These are phyloP conservation scores for Metschnikowia baotianmanensis DNA, from an alignment of 805 yeast species.

Conservation along the genomic window DNA sequence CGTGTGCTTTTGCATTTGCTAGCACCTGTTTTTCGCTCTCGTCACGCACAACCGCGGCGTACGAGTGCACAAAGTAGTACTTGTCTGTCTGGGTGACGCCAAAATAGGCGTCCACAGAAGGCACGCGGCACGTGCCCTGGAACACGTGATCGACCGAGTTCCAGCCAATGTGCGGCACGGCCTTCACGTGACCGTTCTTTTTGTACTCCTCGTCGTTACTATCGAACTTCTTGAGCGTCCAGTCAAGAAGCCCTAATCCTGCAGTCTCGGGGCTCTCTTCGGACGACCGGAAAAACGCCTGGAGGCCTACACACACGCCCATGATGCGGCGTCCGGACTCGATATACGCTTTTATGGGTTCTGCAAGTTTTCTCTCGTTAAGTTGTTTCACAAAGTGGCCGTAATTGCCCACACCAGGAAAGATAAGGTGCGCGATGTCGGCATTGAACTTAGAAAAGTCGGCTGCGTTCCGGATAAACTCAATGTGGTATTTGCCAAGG, in stretches of 20 bases:
- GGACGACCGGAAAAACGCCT: slow-evolving; percentile 72
- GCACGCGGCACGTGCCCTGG: slow-evolving; percentile 23
- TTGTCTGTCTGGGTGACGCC: slow-evolving; percentile 65
- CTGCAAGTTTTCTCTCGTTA: slow-evolving; percentile 55
- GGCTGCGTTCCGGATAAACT: slow-evolving; percentile 54
- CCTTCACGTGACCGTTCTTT: slow-evolving; percentile 45
- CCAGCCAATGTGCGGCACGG: slow-evolving; percentile 99
- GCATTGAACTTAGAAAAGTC: slow-evolving; percentile 46
- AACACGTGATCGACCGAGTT: slow-evolving; percentile 46
- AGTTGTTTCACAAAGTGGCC: slow-evolving; percentile 87
- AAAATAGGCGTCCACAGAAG: slow-evolving; percentile 41
- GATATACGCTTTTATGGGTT: slow-evolving; percentile 66
- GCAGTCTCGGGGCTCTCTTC: slow-evolving; percentile 62
- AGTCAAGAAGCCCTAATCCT: slow-evolving; percentile 48
- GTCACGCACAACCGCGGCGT: slow-evolving; percentile 65
- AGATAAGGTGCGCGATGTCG: slow-evolving; percentile 56
- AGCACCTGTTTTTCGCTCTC: slow-evolving; percentile 24
- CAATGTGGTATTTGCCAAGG: slow-evolving; percentile 65
- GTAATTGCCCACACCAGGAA: slow-evolving; percentile 97
- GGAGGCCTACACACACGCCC: slow-evolving; percentile 98
- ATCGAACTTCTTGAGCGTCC: slow-evolving; percentile 54
- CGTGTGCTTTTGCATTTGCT: slow-evolving; percentile 28
- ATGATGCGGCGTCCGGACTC: slow-evolving; percentile 78
- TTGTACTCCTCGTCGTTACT: slow-evolving; percentile 33
- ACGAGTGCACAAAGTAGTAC: slow-evolving; percentile 95